Percentiles rank a stretch among this genome's conserved stretches.
Conservation (phyloP, 148 eudicot genomes). For the Nepenthes gracilis region DNA sequence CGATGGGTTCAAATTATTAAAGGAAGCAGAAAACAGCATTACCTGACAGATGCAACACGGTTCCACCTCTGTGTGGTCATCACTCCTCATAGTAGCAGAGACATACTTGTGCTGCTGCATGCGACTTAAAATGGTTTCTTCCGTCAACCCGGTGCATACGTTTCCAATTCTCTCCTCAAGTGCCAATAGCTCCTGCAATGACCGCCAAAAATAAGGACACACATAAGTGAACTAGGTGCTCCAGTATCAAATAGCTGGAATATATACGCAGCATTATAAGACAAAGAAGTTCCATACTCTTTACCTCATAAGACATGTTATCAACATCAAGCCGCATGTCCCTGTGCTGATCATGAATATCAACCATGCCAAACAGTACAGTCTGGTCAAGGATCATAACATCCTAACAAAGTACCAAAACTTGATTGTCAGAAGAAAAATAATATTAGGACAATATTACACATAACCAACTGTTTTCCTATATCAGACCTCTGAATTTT, state of each 20-base stretch:
- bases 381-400: constrained; percentile 83
- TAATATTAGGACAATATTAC: background rate
- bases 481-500: no score
- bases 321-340: constrained; percentile 60
- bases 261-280: constrained; percentile 15
- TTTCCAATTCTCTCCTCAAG: constrained; percentile 62
- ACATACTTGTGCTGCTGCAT: constrained; percentile 29
- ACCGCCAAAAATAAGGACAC: background rate
- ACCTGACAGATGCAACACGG: constrained; percentile 97
- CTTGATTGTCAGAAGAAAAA: constrained; percentile 12
- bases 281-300: constrained; percentile 10
- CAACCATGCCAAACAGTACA: constrained; percentile 60
- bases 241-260: no score
- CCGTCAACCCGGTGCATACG: constrained; percentile 46
- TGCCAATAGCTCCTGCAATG: constrained; percentile 47
- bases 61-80: constrained; percentile 39
- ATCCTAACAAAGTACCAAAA: constrained; percentile 34
- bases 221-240: no score
- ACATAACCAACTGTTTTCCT: background rate
- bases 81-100: constrained; percentile 25
- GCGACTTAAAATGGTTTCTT: constrained; percentile 29
- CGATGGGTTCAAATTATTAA: constrained; percentile 1
- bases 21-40: constrained; percentile 2
- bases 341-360: constrained; percentile 76
- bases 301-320: constrained; percentile 46